Percentiles rank a stretch among this genome's conserved stretches.
These are phyloP conservation scores for Hygrophila difformis DNA, from an alignment of 257 asterid species.

Conservation along the genomic window DNA sequence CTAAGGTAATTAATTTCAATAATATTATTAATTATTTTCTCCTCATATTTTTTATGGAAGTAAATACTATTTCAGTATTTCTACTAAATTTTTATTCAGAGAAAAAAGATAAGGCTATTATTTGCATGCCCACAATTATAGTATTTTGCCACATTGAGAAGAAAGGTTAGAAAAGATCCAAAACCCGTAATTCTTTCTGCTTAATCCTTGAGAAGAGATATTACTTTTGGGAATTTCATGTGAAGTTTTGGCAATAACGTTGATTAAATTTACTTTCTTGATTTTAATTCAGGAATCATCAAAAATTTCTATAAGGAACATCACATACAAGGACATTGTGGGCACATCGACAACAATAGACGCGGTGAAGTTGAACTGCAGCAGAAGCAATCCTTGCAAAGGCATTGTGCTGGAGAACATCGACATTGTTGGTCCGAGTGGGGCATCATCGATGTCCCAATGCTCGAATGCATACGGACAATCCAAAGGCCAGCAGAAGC, in stretches of 20 bases:
- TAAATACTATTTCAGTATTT: too few species aligned
- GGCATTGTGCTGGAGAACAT: conserved; percentile 18
- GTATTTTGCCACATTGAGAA: too few species aligned
- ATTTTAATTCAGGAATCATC: conserved; percentile 24
- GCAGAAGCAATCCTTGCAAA: conserved; percentile 22
- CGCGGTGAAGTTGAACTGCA: conserved; percentile 21
- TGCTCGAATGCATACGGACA: conserved; percentile 23
- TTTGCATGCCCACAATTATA: too few species aligned
- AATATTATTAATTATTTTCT: neutral
- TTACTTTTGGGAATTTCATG: too few species aligned
- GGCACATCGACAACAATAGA: conserved; percentile 20
- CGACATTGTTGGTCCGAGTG: conserved; percentile 15
- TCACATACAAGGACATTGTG: conserved; percentile 18
- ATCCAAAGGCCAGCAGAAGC: conserved; percentile 12
- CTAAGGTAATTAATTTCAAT: conserved; percentile 16
- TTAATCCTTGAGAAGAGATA: neutral
- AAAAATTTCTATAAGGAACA: conserved; percentile 19
- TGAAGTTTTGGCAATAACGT: neutral
- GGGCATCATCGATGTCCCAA: conserved; percentile 10
- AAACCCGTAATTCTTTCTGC: too few species aligned
- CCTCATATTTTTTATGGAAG: too few species aligned
- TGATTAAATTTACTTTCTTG: neutral
- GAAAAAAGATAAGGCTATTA: too few species aligned
- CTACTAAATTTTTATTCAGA: too few species aligned
- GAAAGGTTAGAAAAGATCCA: too few species aligned